Conservation (phyloP, 2,329 filamentous ascomycete genomes). For the Coniella lustricola region DNA sequence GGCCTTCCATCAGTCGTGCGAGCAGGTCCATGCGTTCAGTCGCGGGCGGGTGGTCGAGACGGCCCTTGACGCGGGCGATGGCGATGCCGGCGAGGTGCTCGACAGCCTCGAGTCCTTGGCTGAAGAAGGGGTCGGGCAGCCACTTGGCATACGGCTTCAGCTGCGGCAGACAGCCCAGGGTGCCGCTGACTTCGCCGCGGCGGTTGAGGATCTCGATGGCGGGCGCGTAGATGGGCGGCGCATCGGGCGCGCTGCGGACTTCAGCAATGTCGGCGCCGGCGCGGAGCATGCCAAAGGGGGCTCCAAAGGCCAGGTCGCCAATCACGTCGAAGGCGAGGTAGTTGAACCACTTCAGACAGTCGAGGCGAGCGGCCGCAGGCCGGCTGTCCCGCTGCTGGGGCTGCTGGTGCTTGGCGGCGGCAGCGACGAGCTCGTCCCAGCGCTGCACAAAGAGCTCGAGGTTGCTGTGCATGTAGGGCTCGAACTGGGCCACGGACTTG, state of each 20-base stretch:
- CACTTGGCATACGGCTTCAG: constrained; percentile 76
- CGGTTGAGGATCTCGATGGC: constrained; percentile 87
- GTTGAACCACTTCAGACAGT: constrained; percentile 77
- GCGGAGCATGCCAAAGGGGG: constrained; percentile 76
- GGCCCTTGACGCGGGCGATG: constrained; percentile 68
- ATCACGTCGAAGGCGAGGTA: constrained; percentile 50
- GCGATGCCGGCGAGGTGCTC: constrained; percentile 81
- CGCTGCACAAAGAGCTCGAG: constrained; percentile 65
- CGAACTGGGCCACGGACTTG: constrained; percentile 76
- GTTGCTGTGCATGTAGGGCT: constrained; percentile 81
- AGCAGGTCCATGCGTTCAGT: constrained; percentile 72
- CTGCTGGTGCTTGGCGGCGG: constrained; percentile 34
- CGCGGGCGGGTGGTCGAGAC: constrained; percentile 61
- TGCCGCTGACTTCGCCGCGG: constrained; percentile 76
- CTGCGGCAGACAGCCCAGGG: constrained; percentile 65
- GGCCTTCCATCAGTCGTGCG: constrained; percentile 75
- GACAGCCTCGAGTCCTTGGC: constrained; percentile 64
- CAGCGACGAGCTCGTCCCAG: constrained; percentile 56
- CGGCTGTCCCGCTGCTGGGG: constrained; percentile 31
- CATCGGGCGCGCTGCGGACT: constrained; percentile 54
- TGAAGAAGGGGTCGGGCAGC: constrained; percentile 77
- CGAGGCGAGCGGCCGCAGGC: constrained; percentile 54
- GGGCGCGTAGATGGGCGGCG: constrained; percentile 60
- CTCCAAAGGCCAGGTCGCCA: constrained; percentile 60
- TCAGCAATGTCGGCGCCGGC: constrained; percentile 71